Base-by-base conservation (phyloP, 2,329 filamentous ascomycete species). In the Neoscytalidium dimidiatum region DNA sequence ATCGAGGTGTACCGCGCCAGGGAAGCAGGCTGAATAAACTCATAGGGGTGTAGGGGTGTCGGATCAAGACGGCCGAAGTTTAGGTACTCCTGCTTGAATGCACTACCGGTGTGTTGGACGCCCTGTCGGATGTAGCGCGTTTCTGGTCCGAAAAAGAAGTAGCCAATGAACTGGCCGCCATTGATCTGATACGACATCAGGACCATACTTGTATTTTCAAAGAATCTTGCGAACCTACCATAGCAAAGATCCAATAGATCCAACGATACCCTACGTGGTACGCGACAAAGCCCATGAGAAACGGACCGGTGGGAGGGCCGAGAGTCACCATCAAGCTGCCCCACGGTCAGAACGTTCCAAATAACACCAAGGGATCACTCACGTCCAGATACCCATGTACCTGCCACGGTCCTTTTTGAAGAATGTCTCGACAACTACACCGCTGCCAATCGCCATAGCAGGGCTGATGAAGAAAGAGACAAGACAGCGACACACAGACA, bases 201-300 rank as follows among this genome's bases (percentile, higher is more conserved):
- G 43, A 28, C 4, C 38, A 26, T 3, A 14, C 6, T 5, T 29
- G 17, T 9, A 4, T 21, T 21, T 13, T 19, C 21, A 26, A 7
- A n/a, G n/a, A n/a, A n/a, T 7, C 3, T 3, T 9, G 23, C 21
- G 8, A 7, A 48, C 49, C 19, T 26, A 64, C 80, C 44, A 87
- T 87, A 1, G 84, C 83, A 23, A 87, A 74, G 23, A 83, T 80
- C 80, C 82, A 87, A 72, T 84, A 88, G 28, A 87, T 86, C 85
- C 85, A 88, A n/a, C 82, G 78, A 64, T 85, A 88, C 0, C 83
- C 81, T 13, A 83, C 81, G 8, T 82, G 79, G 64, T 83, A 75
- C 0, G 82, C 79, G 0, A 87, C 84, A 64, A 80, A 80, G 8
- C 79, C 78, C 29, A 77, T 73, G 69, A 79, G 72, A 64, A 81